Conservation (phyloP, 169 alveolate species). For the Cryptosporidium ubiquitum region DNA sequence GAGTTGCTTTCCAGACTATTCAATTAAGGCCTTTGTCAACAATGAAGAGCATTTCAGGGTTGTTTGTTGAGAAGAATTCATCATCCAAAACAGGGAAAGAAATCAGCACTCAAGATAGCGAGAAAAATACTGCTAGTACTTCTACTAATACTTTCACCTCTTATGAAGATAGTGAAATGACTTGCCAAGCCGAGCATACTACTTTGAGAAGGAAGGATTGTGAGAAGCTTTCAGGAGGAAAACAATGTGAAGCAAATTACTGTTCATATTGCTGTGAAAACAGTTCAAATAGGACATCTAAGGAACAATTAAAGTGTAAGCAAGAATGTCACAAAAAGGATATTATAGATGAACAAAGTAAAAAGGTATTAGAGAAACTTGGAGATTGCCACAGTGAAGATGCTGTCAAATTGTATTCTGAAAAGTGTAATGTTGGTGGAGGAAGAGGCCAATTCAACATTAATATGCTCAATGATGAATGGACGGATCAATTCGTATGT, state of each 20-base stretch:
- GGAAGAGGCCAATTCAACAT: neutral
- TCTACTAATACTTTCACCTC: neutral
- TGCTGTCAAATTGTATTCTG: conserved; percentile 25
- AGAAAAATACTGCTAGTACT: neutral
- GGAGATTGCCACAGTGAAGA: conserved; percentile 61
- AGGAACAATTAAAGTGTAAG: conserved; percentile 40
- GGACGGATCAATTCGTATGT: conserved; percentile 70
- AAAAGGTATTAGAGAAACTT: conserved; percentile 5
- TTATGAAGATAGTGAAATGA: neutral
- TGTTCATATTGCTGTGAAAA: conserved; percentile 72
- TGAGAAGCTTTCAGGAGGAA: conserved; percentile 55
- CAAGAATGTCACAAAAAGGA: conserved; percentile 62
- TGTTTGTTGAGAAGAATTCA: conserved; percentile 25
- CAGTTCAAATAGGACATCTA: conserved; percentile 36
- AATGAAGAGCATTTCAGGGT: conserved; percentile 20
- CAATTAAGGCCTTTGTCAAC: conserved; percentile 59
- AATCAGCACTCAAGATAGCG: neutral
- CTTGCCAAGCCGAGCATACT: conserved; percentile 33
- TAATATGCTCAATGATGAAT: conserved; percentile 1
- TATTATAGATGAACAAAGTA: conserved; percentile 11
- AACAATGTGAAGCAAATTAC: conserved; percentile 51
- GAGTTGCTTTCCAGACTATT: conserved; percentile 67
- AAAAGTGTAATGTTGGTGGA: neutral
- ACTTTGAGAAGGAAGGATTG: conserved; percentile 41
- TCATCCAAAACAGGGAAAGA: neutral